Base-by-base conservation (phyloP, 768 basidiomycete species). In the Punctularia strigosozonata region DNA sequence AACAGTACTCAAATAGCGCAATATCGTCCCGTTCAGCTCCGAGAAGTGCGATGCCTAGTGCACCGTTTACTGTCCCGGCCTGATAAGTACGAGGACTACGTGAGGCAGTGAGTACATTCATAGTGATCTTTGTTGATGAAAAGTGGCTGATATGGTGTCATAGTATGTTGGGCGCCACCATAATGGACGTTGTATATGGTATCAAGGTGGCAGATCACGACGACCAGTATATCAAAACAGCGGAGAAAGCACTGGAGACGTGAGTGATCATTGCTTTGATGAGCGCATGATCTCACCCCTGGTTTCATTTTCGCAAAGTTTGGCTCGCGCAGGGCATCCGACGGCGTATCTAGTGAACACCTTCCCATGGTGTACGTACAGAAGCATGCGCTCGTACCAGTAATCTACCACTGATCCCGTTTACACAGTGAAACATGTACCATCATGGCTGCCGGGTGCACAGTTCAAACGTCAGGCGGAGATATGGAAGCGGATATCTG, bases 401-500 rank as follows among this genome's bases (percentile, higher is more conserved):
- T n/a, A n/a, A 28, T 4, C 6, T 5, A 25, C 6, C 8, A 6
- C 18, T 25, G 18, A 37, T 25, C 22, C 18, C 4, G 17, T 23
- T 10, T 6, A n/a, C n/a, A n/a, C 33, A 46, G 45, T 46, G 14
- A 45, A 41, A 26, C 38, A 46, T 28, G 19, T 46, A 32, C 45
- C 45, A 7, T 24, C 30, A 5, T 46, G 45, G 45, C 41, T 46
- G 19, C 45, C 45, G 25, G 43, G 43, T 13, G 44, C 45, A 6
- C 34, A 33, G 13, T 45, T 46, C 15, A 36, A 46, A 25, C 35
- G 25, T 34, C 37, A 40, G 15, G 37, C 42, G 20, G 33, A 34
- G 7, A 8, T 10, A 8, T 34, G 33, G 33, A 34, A 19, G 13
- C 33, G 18, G 8, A 19, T 34, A 19, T 13, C 13, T 8, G 33